Base-by-base conservation (phyloP, 306 rosid species). In the Begonia fuchsioides region DNA sequence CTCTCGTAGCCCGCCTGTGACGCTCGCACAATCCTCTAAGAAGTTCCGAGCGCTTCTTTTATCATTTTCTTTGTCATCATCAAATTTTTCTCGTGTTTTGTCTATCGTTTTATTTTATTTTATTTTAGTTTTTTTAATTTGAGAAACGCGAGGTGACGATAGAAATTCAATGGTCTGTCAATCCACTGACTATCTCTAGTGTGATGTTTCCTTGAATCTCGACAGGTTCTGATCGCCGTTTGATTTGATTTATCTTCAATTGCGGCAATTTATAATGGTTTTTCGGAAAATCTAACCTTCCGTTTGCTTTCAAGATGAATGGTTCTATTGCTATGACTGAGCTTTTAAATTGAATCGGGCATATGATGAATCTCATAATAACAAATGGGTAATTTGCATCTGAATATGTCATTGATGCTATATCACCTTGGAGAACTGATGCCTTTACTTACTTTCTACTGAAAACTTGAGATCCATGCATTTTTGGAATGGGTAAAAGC, bases 151-250 rank as follows among this genome's bases (percentile, higher is more conserved):
- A 86, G 39, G 65, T 77, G 96, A 79, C 50, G 93, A 74, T 61
- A 72, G 32, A 15, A 77, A 73, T 72, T 82, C 85, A 79, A 64
- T 38, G 11, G 76, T 81, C 80, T 86, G 80, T 86, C 81, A 79
- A 86, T 77, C 77, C 86, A 58, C 93, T 81, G 96, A 86, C 49
- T 50, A 17, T 16, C 15, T 1, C 51, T 58, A 51, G 61, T 55
- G 59, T 83, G 94, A 75, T 74, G 96, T 69, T 63, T 43, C 44
- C 11, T 15, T 83, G 94, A 76, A 87, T 83, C 86, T 71, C 94
- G 96, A 87, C 93, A 87, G 93, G 96, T 72, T 87, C 94, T 62
- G 93, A 83, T 83, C 83, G 83, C 81, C 0, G 2, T 10, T 6
- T 12, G 0, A 6, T 17, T 4, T 32, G 13, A 3, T 32, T 17